Conservation (phyloP, 768 basidiomycete genomes). For the Russula vinacea region DNA sequence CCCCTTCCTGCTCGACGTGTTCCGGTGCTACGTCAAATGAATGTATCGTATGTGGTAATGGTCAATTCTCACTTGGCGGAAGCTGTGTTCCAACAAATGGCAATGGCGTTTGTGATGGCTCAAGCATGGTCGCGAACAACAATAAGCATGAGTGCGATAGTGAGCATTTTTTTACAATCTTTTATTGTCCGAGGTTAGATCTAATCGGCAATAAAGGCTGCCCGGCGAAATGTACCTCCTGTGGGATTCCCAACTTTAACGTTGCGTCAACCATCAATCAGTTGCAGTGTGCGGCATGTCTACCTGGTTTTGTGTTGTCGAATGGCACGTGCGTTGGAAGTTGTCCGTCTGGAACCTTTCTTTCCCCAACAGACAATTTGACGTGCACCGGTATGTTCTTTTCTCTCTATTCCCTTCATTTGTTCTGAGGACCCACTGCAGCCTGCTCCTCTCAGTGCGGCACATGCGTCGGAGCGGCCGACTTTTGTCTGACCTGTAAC, state of each 20-base stretch:
- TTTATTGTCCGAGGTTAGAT: conserved; percentile 4
- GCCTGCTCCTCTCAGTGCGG: conserved; percentile 74
- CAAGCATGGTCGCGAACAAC: conserved; percentile 73
- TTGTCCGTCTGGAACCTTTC: conserved; percentile 73
- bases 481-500: conserved; percentile 72
- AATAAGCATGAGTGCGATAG: conserved; percentile 81
- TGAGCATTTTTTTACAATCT: conserved; percentile 40
- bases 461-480: conserved; percentile 63
- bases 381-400: conserved; percentile 64
- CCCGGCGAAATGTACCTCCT: conserved; percentile 77
- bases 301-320: conserved; percentile 72
- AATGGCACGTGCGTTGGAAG: conserved; percentile 63
- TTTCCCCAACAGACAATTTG: conserved; percentile 65
- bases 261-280: conserved; percentile 61
- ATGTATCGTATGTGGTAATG: conserved; percentile 65
- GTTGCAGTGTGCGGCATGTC: conserved; percentile 71
- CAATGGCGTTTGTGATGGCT: conserved; percentile 70
- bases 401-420: conserved; percentile 2
- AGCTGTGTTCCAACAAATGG: conserved; percentile 62
- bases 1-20: conserved; percentile 68
- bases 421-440: conserved; percentile 30
- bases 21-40: conserved; percentile 62
- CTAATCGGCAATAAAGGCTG: conserved; percentile 51
- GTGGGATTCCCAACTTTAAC: conserved; percentile 69
- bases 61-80: conserved; percentile 62